Base-by-base conservation (phyloP, 192 early-diverging fungal species). In the Powellomyces hirtus region DNA sequence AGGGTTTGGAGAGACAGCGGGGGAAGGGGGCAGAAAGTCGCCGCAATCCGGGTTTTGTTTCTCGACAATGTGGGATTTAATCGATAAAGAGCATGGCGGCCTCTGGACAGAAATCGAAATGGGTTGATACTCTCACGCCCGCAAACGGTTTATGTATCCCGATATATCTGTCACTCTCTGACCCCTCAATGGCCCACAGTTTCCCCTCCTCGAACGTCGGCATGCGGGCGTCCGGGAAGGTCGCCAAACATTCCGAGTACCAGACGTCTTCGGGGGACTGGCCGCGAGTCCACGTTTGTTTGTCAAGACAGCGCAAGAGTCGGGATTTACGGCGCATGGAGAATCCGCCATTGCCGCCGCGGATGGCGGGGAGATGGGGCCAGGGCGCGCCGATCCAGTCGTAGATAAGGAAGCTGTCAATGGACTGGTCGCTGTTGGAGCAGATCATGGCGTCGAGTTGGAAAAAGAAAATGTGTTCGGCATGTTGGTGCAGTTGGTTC, bases 301-400 rank as follows among this genome's bases (percentile, higher is more conserved):
- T 44, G 3, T 49, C 42, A 5, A 68, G 44, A 35, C 66, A 68
- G n/a, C 66, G 46, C 38, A 68, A 30, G 13, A 68, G n/a, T 5
- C 66, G 35, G 31, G 37, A 44, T 42, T 57, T 53, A 20, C 57
- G 38, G 3, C 66, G 66, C 44, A 68, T 38, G 22, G 55, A 59
- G 38, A 68, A 59, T 10, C 66, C 66, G 57, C 66, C 66, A 34
- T 68, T 68, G 7, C 66, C 66, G 33, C 66, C 66, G 4, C 34
- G 20, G 6, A 68, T 14, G 31, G 40, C 14, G 30, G 57, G 20
- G 20, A 60, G 10, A 35, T 68, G 66, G 2, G 66, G 66, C 66
- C 66, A 68, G 27, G 66, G 66, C 4, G 66, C 66, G 16, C 66
- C 66, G 27, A 68, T 49, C 55, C 58, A 68, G 35, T 68, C 66